Evolutionary conservation across 2,329 filamentous ascomycete species (phyloP), one percentile per base, ranked within the genome.

Genomic region (Sporothrix inflata): DNA sequence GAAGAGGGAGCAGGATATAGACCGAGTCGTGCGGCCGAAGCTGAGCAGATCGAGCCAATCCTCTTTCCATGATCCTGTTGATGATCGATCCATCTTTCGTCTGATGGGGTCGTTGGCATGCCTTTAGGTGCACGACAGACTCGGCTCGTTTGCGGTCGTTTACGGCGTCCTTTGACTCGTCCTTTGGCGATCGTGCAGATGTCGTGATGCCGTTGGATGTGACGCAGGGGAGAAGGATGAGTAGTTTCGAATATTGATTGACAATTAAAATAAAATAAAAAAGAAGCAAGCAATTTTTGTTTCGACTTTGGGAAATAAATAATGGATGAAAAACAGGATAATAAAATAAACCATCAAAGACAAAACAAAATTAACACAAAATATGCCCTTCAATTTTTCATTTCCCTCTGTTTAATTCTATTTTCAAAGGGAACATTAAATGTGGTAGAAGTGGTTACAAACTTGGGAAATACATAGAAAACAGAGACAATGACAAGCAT

Each of bases 141-240:
- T 24, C n/a, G 38, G 38, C 12, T n/a, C 57, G 57, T 27, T 34
- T 63, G n/a, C 16, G 9, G 19, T 68, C 47, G 65, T 68, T 40
- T 68, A 68, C 4, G 27, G 12, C 30, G 2, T 5, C 14, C 9
- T 40, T 3, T 53, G 2, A 68, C 65, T 68, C 65, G 65, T 34
- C 30, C 47, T 38, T 49, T 66, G 16, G 45, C 65, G 45, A 49
- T 16, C 27, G 27, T 53, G 65, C 47, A 68, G 45, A 53, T 68
- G 65, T 53, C 47, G 65, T 68, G 65, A 53, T 55, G 47, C 45
- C 47, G 27, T n/a, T 21, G n/a, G 19, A 6, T 16, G 19, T 38
- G 27, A 3, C 47, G 40, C 27, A 9, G 40, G 9, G 9, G 30
- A 12, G 16, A n/a, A 38, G 12, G 16, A n/a, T 2, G 57, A n/a